Conservation (phyloP, 768 basidiomycete species). For the Kwoniella mangroviensis region DNA sequence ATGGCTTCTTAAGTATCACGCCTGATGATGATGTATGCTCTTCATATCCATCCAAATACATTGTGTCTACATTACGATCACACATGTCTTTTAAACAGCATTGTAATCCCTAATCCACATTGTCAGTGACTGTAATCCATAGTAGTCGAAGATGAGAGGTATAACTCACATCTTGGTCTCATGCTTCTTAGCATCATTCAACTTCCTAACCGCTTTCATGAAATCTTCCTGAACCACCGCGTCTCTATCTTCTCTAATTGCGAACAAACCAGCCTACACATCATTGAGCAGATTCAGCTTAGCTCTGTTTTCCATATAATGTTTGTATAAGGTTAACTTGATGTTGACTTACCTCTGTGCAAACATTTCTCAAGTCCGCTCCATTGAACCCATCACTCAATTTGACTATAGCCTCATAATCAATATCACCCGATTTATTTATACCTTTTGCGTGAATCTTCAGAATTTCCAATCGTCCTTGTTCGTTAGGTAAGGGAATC, state of each 20-base stretch:
- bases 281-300: background rate
- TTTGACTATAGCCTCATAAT: conserved; percentile 98
- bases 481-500: conserved; percentile 95
- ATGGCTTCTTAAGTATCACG: too few relatives aligned
- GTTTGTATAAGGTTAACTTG: too few relatives aligned
- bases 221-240: conserved; percentile 93
- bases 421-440: conserved; percentile 92
- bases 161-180: conserved; percentile 63
- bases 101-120: conserved; percentile 16
- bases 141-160: background rate
- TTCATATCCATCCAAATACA: background rate
- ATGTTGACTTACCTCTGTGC: conserved; percentile 71
- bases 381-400: conserved; percentile 89
- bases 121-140: background rate
- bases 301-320: too few relatives aligned
- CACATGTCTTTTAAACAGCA: background rate
- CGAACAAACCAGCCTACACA: conserved; percentile 78
- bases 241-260: conserved; percentile 94
- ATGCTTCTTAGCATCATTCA: conserved; percentile 95
- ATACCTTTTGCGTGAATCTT: conserved; percentile 96
- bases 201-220: conserved; percentile 93
- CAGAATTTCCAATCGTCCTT: conserved; percentile 91
- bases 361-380: conserved; percentile 91
- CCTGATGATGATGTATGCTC: background rate
- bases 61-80: background rate